Base-by-base conservation (phyloP, 1,139 yeast genomes). In the Candida smagusa region DNA sequence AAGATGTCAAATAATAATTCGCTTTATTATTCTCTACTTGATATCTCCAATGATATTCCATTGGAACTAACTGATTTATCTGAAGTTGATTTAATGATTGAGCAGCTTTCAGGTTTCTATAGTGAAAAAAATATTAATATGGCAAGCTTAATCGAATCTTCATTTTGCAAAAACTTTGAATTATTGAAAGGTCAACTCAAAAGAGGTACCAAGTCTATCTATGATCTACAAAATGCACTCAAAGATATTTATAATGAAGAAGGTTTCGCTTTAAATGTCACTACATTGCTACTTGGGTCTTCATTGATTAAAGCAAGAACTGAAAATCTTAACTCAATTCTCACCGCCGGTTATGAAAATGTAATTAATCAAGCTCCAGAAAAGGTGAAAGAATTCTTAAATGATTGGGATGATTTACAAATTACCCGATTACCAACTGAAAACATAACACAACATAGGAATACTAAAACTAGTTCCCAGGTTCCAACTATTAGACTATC, bases 1-100 rank as follows among this genome's bases (percentile, higher is more conserved):
- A 46, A 45, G 30, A 30, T 46, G 34, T 37, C 22, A 12, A 35
- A 30, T 34, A 42, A 25, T 12, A 23, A 12, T 8, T 40, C 44
- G 1, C 25, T 36, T 7, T 53, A 55, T 29, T 40, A 41, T 9
- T 53, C 68, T 1, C 44, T 72, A 38, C 42, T 57, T 21, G 60
- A 62, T 16, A 47, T 65, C 6, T 52, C 60, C 4, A 39, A 44
- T 6, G 44, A 42, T 8, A 41, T 56, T 7, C 68, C 70, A 1
- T 38, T 47, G 4, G 30, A 36, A 3, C 49, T 72, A 2, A 41
- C 48, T 3, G 67, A 69, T 33, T 41, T 72, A 3, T 50, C 51
- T 2, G 81, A 77, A 45, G 56, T 76, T 27, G 78, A 74, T 38
- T 61, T 70, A 16, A 73, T 79, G 81, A 43, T 79, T 21, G 62